Evolutionary conservation across 2,329 filamentous ascomycete species (phyloP), one percentile per base, ranked within the genome.

Genomic region (Cadophora gregata): DNA sequence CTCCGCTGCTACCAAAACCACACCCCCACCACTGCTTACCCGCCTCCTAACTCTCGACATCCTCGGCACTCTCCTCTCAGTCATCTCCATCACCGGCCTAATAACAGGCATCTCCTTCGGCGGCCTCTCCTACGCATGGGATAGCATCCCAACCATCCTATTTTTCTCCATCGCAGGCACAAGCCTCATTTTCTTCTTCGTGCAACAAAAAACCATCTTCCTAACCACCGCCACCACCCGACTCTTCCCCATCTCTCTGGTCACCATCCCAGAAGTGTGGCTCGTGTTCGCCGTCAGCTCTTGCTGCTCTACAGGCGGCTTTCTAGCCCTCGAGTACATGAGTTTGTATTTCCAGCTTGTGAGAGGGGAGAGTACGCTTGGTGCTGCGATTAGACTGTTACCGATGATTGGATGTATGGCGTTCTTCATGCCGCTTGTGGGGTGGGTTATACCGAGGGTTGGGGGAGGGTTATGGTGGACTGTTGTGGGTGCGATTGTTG

Each of bases 381-480:
- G 50, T 31, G 50, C 50, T 33, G 50, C 50, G 27, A 16, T 55
- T 14, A 55, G 29, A 10, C 27, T 55, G 3, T 55, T 55, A 27
- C 50, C 50, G 12, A 55, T 55, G 50, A 55, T 55, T 33, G 50
- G 50, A 8, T 55, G 50, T 33, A 55, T 55, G 50, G 50, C 27
- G 25, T 14, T 55, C 19, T 27, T 55, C 27, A 55, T 55, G 50
- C 50, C 50, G 12, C 7, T 55, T 3, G 27, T 27, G 19, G 50
- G 50, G 19, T 29, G 25, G n/a, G 24, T 51, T 24, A 29, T 51
- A 24, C 48, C 48, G 48, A 51, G 25, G 21, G 25, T 51, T 29
- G 48, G 48, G 19, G n/a, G 21, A 16, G 16, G 14, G 10, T 8
- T 55, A 19, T 55, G 19, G 10, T 55, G 50, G 50, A 7, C 50